These are phyloP conservation scores for Coleophoma cylindrospora DNA, from an alignment of 2,329 filamentous ascomycete species.

Conservation along the genomic window DNA sequence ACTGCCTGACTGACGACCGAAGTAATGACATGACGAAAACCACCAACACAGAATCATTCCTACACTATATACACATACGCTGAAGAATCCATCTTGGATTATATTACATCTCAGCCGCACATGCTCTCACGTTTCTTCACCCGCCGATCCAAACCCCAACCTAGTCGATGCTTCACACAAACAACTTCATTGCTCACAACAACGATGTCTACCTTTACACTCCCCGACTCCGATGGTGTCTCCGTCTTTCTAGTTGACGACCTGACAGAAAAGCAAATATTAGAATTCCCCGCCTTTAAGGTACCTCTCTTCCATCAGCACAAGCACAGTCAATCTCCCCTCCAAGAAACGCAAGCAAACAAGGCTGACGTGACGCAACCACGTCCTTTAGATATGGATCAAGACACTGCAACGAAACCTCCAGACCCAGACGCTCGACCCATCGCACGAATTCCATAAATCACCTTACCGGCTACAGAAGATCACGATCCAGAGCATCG, in stretches of 20 bases:
- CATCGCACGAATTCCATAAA: slow-evolving; percentile 38
- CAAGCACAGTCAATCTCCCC: too few relatives aligned
- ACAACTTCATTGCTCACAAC: background rate
- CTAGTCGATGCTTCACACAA: too few relatives aligned
- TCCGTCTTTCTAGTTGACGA: slow-evolving; percentile 38
- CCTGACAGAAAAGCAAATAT: slow-evolving; percentile 38
- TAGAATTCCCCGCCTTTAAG: slow-evolving; percentile 44
- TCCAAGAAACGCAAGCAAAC: too few relatives aligned
- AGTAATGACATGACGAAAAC: too few relatives aligned
- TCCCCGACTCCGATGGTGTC: slow-evolving; percentile 31
- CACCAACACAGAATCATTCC: too few relatives aligned
- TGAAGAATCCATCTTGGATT: too few relatives aligned
- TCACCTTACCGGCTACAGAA: slow-evolving; percentile 47
- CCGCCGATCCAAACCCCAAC: background rate
- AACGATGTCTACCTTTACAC: slow-evolving; percentile 35
- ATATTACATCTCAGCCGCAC: too few relatives aligned
- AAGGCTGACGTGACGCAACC: too few relatives aligned
- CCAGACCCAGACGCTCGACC: slow-evolving; percentile 31
- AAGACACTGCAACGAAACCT: slow-evolving; percentile 15
- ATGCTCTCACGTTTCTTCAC: background rate
- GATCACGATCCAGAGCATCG: slow-evolving; percentile 48
- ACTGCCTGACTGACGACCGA: too few relatives aligned
- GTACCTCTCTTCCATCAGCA: slow-evolving; percentile 22
- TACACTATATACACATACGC: too few relatives aligned
- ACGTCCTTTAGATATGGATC: slow-evolving; percentile 16